Percentiles rank a stretch among this genome's conserved stretches.
These are phyloP conservation scores for Quambalaria eucalypti DNA, from an alignment of 1,284 basidiomycete species.

Conservation along the genomic window DNA sequence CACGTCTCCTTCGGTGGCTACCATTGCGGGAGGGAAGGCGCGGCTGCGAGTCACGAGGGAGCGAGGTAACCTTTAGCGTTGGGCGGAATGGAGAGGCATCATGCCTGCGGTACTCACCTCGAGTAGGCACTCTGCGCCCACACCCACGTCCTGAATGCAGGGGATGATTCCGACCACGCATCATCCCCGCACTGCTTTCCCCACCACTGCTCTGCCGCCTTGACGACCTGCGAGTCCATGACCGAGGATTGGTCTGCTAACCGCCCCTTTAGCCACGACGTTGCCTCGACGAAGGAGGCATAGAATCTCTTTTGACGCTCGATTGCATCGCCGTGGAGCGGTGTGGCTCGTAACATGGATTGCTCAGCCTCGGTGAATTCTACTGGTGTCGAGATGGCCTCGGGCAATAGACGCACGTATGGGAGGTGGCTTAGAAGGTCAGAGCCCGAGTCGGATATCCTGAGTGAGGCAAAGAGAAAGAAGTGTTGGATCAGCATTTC, in stretches of 20 bases:
- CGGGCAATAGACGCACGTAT: constrained; percentile 23
- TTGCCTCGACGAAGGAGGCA: constrained; percentile 1
- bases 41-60: constrained; percentile 15
- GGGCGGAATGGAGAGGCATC: no score
- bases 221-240: no score
- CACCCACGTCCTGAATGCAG: constrained; percentile 14
- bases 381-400: constrained; percentile 16
- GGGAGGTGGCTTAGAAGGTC: constrained; percentile 8
- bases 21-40: constrained; percentile 30
- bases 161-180: no score
- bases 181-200: no score
- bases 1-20: constrained; percentile 4
- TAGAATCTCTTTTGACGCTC: constrained; percentile 11
- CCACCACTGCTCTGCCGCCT: no score
- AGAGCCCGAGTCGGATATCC: not conserved
- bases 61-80: no score
- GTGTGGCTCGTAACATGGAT: constrained; percentile 18
- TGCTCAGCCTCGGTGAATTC: constrained; percentile 18
- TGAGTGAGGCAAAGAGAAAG: not conserved
- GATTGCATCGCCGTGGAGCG: constrained; percentile 16
- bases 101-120: constrained; percentile 10
- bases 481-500: no score
- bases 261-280: not conserved
- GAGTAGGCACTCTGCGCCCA: constrained; percentile 27
- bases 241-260: no score